These are phyloP conservation scores for Candida cerambycidarum DNA, from an alignment of 805 yeast genomes.

Conservation along the genomic window DNA sequence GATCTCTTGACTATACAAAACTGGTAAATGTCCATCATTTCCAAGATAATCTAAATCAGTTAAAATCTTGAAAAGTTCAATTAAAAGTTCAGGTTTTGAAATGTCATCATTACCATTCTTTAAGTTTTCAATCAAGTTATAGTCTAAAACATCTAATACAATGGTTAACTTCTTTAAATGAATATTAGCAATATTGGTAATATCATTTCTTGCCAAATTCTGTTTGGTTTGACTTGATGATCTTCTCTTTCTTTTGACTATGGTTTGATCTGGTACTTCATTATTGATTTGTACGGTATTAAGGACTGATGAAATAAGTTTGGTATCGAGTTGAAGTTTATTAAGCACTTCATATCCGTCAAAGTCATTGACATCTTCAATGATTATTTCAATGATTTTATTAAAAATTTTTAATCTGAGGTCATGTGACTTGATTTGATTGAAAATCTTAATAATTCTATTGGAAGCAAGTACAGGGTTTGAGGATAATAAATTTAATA, in stretches of 20 bases:
- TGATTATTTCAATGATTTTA: conserved; percentile 50
- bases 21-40: conserved; percentile 88
- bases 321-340: conserved; percentile 52
- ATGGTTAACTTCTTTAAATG: conserved; percentile 79
- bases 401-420: conserved; percentile 54
- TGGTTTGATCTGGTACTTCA: conserved; percentile 44
- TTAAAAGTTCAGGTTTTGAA: conserved; percentile 47
- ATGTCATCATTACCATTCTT: conserved; percentile 17
- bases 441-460: conserved; percentile 57
- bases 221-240: conserved; percentile 76
- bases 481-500: conserved; percentile 48
- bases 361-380: conserved; percentile 18
- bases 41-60: conserved; percentile 83
- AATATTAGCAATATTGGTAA: conserved; percentile 70
- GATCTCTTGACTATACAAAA: conserved; percentile 86
- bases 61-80: conserved; percentile 57
- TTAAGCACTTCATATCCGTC: conserved; percentile 52
- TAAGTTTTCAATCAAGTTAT: conserved; percentile 35
- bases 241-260: conserved; percentile 78
- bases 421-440: conserved; percentile 51
- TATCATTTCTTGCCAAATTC: conserved; percentile 68
- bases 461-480: conserved; percentile 45
- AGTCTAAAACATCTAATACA: conserved; percentile 75
- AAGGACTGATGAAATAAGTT: conserved; percentile 58
- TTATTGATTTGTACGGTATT: conserved; percentile 57